phyloP scores from a whole-genome alignment of 1,284 basidiomycete genomes.

The Marasmius tenuissimus region DNA sequence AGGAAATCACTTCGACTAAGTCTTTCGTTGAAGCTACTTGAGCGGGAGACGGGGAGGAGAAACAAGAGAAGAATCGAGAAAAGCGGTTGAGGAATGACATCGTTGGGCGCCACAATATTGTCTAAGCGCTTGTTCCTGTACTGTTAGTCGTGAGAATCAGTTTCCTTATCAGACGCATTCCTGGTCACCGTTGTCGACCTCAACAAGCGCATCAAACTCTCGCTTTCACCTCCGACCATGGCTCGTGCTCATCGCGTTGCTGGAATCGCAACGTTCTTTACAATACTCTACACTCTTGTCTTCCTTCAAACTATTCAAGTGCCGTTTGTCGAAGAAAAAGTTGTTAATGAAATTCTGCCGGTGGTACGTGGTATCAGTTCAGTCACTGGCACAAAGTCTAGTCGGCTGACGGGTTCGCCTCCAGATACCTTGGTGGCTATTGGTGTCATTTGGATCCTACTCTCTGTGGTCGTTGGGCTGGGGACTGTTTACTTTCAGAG shows the following conservation, averaged over 20 bases:
- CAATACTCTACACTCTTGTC: slow-evolving; percentile 53
- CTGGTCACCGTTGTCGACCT: background rate
- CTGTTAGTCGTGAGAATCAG: background rate
- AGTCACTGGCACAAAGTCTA: too few species aligned
- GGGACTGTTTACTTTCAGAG: slow-evolving; percentile 69
- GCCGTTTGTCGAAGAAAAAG: slow-evolving; percentile 51
- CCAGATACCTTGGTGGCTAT: slow-evolving; percentile 57
- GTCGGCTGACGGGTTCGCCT: background rate
- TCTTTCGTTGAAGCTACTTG: background rate
- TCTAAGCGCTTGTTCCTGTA: background rate
- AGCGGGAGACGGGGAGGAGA: background rate
- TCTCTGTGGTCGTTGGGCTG: slow-evolving; percentile 72
- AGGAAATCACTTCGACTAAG: slow-evolving; percentile 6
- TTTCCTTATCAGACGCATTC: background rate
- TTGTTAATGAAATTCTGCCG: slow-evolving; percentile 53
- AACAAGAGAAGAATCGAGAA: background rate
- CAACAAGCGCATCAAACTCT: background rate
- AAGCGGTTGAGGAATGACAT: background rate
- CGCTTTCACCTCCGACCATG: slow-evolving; percentile 34
- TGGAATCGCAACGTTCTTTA: slow-evolving; percentile 39
- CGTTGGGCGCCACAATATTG: background rate
- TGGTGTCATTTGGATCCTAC: slow-evolving; percentile 75
- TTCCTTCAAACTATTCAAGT: slow-evolving; percentile 54
- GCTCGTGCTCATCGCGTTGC: slow-evolving; percentile 57
- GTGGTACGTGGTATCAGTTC: slow-evolving; percentile 40